These are phyloP conservation scores for Mycena indigotica DNA, from an alignment of 768 basidiomycete species.

Conservation along the genomic window DNA sequence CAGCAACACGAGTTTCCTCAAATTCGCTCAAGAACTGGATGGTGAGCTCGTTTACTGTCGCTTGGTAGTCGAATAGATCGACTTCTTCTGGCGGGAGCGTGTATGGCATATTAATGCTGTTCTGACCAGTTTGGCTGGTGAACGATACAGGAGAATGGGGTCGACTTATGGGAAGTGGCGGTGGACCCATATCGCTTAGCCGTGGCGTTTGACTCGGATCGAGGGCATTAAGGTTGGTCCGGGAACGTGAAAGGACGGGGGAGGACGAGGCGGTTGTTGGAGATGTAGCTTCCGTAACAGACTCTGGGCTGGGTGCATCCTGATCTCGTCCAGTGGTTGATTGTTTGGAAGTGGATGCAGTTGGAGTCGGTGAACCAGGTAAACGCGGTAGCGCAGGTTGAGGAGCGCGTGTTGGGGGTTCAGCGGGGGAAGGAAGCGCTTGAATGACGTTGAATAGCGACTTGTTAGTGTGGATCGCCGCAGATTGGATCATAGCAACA, in stretches of 20 bases:
- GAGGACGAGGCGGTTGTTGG: conserved; percentile 24
- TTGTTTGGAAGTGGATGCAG: conserved; percentile 51
- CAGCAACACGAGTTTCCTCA: conserved; percentile 94
- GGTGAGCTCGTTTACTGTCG: conserved; percentile 89
- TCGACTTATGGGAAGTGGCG: conserved; percentile 42
- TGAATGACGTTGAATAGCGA: conserved; percentile 85
- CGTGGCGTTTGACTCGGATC: conserved; percentile 28
- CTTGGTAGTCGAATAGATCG: conserved; percentile 89
- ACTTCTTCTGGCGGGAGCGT: conserved; percentile 46
- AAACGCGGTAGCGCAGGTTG: conserved; percentile 37
- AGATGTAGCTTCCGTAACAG: conserved; percentile 30
- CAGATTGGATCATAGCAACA: conserved; percentile 82
- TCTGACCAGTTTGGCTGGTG: conserved; percentile 41
- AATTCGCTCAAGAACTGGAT: conserved; percentile 95
- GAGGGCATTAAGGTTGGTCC: conserved; percentile 12
- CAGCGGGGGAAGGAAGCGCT: conserved; percentile 72
- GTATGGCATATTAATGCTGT: conserved; percentile 33
- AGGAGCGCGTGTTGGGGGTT: conserved; percentile 37
- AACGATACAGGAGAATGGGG: conserved; percentile 65
- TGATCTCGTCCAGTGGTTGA: conserved; percentile 47
- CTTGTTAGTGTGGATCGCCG: conserved; percentile 85
- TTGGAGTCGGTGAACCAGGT: conserved; percentile 61
- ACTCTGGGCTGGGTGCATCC: conserved; percentile 54
- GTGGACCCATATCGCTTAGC: conserved; percentile 35
- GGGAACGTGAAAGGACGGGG: conserved; percentile 27